A percentile compares a stretch with the other conserved stretches of the same genome.
phyloP scores from a whole-genome alignment of 2,329 filamentous ascomycete species.

The Emmonsia crescens region DNA sequence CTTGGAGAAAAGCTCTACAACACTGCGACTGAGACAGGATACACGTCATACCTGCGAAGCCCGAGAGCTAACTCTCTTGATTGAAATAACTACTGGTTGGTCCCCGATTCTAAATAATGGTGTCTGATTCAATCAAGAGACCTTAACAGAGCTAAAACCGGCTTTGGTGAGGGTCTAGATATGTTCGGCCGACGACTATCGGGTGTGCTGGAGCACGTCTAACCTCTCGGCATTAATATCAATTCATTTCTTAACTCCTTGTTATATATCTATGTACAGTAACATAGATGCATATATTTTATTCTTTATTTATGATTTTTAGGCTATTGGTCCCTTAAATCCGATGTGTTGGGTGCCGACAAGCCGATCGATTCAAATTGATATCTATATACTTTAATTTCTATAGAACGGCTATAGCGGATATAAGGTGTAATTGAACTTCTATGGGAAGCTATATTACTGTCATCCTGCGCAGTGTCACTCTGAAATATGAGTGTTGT shows the following conservation, averaged over 20 bases:
- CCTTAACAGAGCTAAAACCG: not conserved
- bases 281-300: not conserved
- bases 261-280: not conserved
- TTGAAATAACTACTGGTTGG: too few relatives aligned
- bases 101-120: too few relatives aligned
- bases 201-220: not conserved
- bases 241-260: not conserved
- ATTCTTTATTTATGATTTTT: not conserved
- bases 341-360: not conserved
- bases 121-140: too few relatives aligned
- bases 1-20: too few relatives aligned
- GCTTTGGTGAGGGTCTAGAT: not conserved
- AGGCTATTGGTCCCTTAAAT: too few relatives aligned
- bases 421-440: not conserved
- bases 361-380: not conserved
- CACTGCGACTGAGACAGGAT: too few relatives aligned
- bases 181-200: not conserved
- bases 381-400: not conserved
- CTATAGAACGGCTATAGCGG: not conserved
- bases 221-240: too few relatives aligned
- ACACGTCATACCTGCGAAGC: too few relatives aligned
- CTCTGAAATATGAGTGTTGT: not conserved
- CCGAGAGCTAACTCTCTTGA: not conserved
- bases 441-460: not conserved
- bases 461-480: not conserved